A percentile compares a stretch with the other conserved stretches of the same genome.
Evolutionary conservation across 768 basidiomycete species (phyloP).

Genomic region (Macrolepiota fuliginosa): DNA sequence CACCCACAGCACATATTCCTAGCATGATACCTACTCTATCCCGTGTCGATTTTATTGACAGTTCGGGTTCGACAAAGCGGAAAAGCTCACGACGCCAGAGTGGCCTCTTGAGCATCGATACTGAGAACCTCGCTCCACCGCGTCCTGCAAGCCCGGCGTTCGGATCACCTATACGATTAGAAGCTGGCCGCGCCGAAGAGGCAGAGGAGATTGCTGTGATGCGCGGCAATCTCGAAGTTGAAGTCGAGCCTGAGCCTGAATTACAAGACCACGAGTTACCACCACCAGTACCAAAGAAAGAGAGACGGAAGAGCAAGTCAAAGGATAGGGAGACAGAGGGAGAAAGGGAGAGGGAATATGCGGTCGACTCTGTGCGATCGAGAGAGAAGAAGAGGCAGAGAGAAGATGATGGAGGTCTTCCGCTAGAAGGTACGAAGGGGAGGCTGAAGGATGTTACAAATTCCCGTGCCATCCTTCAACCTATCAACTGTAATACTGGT

Average conservation of each 20-base stretch:
- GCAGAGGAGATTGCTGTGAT: constrained; percentile 47
- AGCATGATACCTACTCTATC: constrained; percentile 15
- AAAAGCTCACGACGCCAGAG: constrained; percentile 46
- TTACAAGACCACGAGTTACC: constrained; percentile 6
- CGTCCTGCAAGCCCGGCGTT: constrained; percentile 68
- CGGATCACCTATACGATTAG: constrained; percentile 57
- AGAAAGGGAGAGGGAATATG: constrained; percentile 23
- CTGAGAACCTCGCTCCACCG: constrained; percentile 39
- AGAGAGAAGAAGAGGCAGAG: constrained; percentile 23
- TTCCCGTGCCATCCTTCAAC: constrained; percentile 42
- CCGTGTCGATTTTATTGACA: constrained; percentile 20
- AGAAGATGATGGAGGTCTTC: constrained; percentile 29
- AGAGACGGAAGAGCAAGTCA: constrained; percentile 44
- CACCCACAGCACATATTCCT: constrained; percentile 25
- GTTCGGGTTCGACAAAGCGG: constrained; percentile 26
- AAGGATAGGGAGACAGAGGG: constrained; percentile 35
- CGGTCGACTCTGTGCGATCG: constrained; percentile 14
- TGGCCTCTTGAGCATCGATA: constrained; percentile 51
- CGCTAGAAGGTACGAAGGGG: constrained; percentile 36
- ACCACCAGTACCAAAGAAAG: constrained; percentile 32
- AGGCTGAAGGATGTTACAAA: constrained; percentile 69
- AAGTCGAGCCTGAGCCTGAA: constrained; percentile 33
- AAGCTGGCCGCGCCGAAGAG: constrained; percentile 56
- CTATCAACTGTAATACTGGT: constrained; percentile 42
- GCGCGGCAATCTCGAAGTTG: constrained; percentile 29